Percentiles rank a stretch among this genome's conserved stretches.
phyloP scores from a whole-genome alignment of 148 eudicot species.

The Bassia scoparia region DNA sequence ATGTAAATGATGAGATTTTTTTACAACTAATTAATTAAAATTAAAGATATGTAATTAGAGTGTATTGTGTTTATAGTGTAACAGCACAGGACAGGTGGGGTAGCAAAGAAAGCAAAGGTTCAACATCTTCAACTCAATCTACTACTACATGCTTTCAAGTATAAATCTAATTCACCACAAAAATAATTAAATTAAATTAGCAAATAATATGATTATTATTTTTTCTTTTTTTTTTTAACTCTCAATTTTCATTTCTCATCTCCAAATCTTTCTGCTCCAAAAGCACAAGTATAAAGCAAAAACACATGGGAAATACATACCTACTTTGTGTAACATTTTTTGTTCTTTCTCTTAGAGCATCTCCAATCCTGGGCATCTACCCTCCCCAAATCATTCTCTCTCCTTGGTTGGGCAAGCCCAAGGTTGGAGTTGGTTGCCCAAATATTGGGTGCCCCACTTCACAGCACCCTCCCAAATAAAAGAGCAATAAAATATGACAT shows the following conservation, averaged over 20 bases:
- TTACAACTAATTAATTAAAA: not conserved
- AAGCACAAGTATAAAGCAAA: constrained; percentile 36
- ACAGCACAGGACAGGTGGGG: constrained; percentile 61
- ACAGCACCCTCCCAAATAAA: no score
- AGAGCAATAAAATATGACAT: no score
- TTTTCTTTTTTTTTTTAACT: not conserved
- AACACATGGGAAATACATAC: constrained; percentile 29
- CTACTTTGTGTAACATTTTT: constrained; percentile 43
- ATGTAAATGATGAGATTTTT: no score
- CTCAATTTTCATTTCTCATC: constrained; percentile 16
- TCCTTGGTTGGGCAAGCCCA: no score
- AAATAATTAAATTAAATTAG: not conserved
- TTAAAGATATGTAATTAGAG: not conserved
- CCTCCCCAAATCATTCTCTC: no score
- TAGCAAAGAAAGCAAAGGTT: constrained; percentile 72
- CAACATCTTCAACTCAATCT: constrained; percentile 59
- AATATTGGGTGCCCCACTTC: no score
- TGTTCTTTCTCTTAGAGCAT: constrained; percentile 74
- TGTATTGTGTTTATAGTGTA: constrained; percentile 39
- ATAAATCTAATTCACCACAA: constrained; percentile 14
- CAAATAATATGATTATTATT: not conserved
- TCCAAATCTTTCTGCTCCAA: constrained; percentile 19
- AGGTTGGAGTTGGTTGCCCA: no score
- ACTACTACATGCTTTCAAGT: constrained; percentile 56
- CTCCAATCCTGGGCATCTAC: no score